These are phyloP conservation scores for Recurvomyces mirabilis DNA, from an alignment of 495 filamentous ascomycete genomes.

Conservation along the genomic window DNA sequence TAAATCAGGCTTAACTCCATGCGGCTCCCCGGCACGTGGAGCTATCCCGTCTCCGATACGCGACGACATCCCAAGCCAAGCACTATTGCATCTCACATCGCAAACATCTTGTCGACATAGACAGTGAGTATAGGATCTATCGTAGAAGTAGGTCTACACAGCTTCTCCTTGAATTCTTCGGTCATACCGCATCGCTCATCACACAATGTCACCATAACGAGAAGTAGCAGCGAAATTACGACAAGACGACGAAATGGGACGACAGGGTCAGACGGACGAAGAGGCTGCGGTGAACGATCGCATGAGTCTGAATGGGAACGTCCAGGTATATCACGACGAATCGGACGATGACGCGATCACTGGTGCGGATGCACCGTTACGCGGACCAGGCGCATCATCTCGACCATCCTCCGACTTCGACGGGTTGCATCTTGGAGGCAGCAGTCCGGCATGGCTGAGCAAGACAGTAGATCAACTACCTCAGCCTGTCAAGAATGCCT, in stretches of 20 bases:
- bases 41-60: no score
- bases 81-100: no score
- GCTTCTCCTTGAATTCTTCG: no score
- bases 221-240: not conserved
- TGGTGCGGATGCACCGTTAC: conserved; percentile 9
- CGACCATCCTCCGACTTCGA: conserved; percentile 14
- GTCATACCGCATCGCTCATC: no score
- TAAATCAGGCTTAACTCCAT: no score
- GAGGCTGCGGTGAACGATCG: not conserved
- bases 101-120: no score
- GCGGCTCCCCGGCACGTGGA: no score
- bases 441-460: not conserved
- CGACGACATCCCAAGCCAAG: no score
- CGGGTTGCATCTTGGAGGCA: conserved; percentile 3
- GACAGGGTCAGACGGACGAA: conserved; percentile 1
- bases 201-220: no score
- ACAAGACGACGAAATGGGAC: not conserved
- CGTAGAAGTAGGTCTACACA: no score
- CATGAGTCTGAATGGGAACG: not conserved
- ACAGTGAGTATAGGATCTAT: no score
- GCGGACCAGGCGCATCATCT: conserved; percentile 1
- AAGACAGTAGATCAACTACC: conserved; percentile 16
- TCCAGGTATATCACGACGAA: conserved; percentile 12
- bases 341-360: conserved; percentile 6
- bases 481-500: conserved; percentile 20